A percentile compares a stretch with the other conserved stretches of the same genome.
These are phyloP conservation scores for Fusarium concolor DNA, from an alignment of 2,329 filamentous ascomycete genomes.

Conservation along the genomic window DNA sequence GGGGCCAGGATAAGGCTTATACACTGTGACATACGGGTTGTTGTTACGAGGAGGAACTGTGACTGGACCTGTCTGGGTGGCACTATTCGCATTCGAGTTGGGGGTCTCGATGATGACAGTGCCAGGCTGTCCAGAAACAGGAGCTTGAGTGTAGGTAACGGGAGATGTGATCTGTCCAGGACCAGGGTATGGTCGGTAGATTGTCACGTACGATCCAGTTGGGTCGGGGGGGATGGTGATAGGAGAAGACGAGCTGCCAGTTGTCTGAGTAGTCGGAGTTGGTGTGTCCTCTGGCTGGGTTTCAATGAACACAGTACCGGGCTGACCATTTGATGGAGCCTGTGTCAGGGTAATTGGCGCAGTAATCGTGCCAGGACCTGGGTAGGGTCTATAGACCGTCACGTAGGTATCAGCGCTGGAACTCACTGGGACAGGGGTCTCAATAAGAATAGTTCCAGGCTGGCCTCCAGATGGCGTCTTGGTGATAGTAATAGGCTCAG, in stretches of 20 bases:
- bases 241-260: not conserved
- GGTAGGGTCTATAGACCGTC: slow-evolving; percentile 34
- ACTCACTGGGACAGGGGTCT: slow-evolving; percentile 30
- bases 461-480: slow-evolving; percentile 20
- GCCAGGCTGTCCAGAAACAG: slow-evolving; percentile 23
- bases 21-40: slow-evolving; percentile 32
- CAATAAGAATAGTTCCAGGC: slow-evolving; percentile 31
- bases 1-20: slow-evolving; percentile 30
- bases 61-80: slow-evolving; percentile 19
- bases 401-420: slow-evolving; percentile 27
- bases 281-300: slow-evolving; percentile 18
- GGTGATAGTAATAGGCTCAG: slow-evolving; percentile 28
- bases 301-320: slow-evolving; percentile 35
- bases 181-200: slow-evolving; percentile 29
- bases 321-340: slow-evolving; percentile 29
- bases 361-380: slow-evolving; percentile 30
- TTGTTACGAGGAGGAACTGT: slow-evolving; percentile 21
- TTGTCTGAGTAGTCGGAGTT: not conserved
- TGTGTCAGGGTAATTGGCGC: slow-evolving; percentile 34
- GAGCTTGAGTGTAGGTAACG: slow-evolving; percentile 26
- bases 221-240: slow-evolving; percentile 28
- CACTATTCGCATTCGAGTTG: slow-evolving; percentile 21
- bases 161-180: slow-evolving; percentile 23
- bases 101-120: slow-evolving; percentile 36
- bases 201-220: slow-evolving; percentile 29